phyloP scores from a whole-genome alignment of 139 green algal species.

The Raphidocelis subcapitata region DNA sequence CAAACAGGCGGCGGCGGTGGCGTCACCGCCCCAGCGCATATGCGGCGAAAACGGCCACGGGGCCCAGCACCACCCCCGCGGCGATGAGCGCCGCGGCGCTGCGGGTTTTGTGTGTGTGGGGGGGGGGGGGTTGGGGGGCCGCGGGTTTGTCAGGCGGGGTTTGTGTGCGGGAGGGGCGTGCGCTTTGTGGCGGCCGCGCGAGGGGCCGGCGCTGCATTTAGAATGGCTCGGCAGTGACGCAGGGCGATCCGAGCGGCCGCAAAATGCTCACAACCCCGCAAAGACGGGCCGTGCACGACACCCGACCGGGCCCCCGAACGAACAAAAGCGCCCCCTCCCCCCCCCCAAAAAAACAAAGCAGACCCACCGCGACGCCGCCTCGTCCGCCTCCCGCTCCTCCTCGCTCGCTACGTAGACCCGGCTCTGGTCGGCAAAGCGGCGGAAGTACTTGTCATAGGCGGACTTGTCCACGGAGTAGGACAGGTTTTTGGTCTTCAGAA shows the following conservation, averaged over 20 bases:
- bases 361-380: not conserved
- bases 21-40: no score
- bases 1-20: no score
- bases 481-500: conserved; percentile 17
- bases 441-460: conserved; percentile 56
- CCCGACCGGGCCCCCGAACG: no score
- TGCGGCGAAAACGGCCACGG: conserved; percentile 10
- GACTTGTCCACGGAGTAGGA: conserved; percentile 31
- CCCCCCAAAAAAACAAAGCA: no score
- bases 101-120: no score
- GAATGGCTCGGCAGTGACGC: no score
- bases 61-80: conserved; percentile 17
- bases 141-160: not conserved
- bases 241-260: no score
- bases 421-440: conserved; percentile 17
- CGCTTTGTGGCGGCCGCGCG: no score
- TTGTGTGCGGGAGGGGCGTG: not conserved
- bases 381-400: conserved; percentile 34
- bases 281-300: no score
- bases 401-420: conserved; percentile 32
- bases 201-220: no score
- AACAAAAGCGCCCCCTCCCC: no score
- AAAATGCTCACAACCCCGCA: no score
- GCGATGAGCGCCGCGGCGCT: conserved; percentile 6
- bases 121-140: not conserved